Conservation (phyloP, 2,329 filamentous ascomycete genomes). For the Monosporascus sp. region DNA sequence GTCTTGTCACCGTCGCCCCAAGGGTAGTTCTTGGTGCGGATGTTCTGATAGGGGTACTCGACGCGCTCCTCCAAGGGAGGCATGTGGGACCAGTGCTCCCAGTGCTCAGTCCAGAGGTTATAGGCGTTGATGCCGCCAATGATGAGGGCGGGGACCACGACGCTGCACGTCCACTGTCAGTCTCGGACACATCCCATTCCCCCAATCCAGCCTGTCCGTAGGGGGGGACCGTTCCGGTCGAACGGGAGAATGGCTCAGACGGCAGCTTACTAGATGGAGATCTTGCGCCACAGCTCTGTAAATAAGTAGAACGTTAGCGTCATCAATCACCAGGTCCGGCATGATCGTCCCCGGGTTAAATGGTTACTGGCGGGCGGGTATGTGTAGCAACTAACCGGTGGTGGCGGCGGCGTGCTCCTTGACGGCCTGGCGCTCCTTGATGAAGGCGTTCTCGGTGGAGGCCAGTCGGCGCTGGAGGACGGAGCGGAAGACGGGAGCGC, state of each 20-base stretch:
- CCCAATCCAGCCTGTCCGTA: neutral
- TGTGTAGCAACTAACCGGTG: conserved; percentile 58
- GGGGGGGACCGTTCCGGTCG: neutral
- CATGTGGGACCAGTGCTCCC: conserved; percentile 88
- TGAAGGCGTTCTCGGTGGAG: conserved; percentile 84
- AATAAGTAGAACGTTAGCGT: conserved; percentile 28
- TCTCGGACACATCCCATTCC: too few relatives aligned
- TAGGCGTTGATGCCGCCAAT: conserved; percentile 77
- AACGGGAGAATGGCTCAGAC: neutral
- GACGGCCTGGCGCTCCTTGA: conserved; percentile 83
- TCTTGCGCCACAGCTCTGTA: conserved; percentile 88
- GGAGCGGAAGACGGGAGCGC: conserved; percentile 48
- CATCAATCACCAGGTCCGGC: neutral
- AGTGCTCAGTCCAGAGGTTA: conserved; percentile 90
- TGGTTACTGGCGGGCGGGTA: too few relatives aligned
- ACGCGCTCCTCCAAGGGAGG: conserved; percentile 82
- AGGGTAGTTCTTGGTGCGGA: conserved; percentile 90
- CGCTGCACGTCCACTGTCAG: conserved; percentile 45
- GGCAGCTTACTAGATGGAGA: conserved; percentile 81
- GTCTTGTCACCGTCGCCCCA: conserved; percentile 97
- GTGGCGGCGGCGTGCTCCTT: conserved; percentile 85
- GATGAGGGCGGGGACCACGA: conserved; percentile 66
- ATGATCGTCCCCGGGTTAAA: too few relatives aligned
- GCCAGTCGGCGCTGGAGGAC: conserved; percentile 66
- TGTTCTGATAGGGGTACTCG: conserved; percentile 97